These are phyloP conservation scores for Suillus variegatus DNA, from an alignment of 768 basidiomycete genomes.

Conservation along the genomic window DNA sequence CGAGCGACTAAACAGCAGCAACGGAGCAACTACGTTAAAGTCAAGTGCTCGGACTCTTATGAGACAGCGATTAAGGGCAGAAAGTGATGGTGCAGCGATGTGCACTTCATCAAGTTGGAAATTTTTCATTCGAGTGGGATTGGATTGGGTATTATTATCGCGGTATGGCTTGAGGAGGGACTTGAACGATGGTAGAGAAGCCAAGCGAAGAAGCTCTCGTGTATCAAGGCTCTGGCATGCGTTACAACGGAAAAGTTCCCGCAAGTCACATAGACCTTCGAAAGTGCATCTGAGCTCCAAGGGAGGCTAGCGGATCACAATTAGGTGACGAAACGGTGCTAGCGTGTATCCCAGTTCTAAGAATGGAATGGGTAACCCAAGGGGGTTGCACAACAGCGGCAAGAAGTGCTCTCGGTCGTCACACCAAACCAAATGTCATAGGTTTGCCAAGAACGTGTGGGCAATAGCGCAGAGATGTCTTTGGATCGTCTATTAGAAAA, in stretches of 20 bases:
- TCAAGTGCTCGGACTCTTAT: background rate
- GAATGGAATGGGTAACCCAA: background rate
- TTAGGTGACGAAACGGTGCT: background rate
- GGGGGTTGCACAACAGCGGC: background rate
- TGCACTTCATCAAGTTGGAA: background rate
- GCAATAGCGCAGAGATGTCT: no score
- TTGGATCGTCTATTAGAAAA: background rate
- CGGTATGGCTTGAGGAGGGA: background rate
- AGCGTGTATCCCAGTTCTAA: background rate
- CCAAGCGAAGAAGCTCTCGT: background rate
- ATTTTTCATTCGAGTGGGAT: background rate
- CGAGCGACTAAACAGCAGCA: background rate
- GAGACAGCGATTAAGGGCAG: background rate
- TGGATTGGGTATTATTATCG: background rate
- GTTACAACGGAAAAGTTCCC: background rate
- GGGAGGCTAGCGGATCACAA: background rate
- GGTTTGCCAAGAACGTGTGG: background rate
- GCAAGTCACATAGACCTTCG: background rate
- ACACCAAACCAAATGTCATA: background rate
- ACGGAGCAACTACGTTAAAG: background rate
- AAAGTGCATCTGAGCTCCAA: background rate
- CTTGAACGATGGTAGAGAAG: background rate
- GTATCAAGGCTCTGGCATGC: background rate
- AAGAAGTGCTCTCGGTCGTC: background rate
- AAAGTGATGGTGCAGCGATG: background rate